Conservation (phyloP, 768 basidiomycete genomes). For the Cystofilobasidium bisporidii region DNA sequence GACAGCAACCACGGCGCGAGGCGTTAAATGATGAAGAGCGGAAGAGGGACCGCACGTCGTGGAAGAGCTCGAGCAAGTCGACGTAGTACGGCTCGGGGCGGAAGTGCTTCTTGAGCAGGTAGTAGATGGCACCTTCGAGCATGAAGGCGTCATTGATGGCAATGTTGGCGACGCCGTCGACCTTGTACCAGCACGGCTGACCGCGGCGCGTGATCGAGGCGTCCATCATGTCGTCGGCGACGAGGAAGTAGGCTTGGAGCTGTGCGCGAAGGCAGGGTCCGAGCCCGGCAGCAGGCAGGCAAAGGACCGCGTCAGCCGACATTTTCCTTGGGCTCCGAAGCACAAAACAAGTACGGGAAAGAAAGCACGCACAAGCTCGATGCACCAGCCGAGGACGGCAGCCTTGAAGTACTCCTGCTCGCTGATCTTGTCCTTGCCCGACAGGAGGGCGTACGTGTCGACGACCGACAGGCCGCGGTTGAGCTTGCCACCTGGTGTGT, state of each 20-base stretch:
- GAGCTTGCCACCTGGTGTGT: slow-evolving; percentile 92
- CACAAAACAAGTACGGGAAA: background rate
- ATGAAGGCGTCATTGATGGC: slow-evolving; percentile 96
- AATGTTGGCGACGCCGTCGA: slow-evolving; percentile 59
- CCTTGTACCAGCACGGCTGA: slow-evolving; percentile 88
- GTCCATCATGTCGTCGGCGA: slow-evolving; percentile 98
- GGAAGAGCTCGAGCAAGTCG: slow-evolving; percentile 82
- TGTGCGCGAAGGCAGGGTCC: slow-evolving; percentile 38
- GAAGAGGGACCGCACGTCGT: slow-evolving; percentile 50
- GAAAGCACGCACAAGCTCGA: slow-evolving; percentile 71
- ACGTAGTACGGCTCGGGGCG: slow-evolving; percentile 68
- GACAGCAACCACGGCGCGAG: no score
- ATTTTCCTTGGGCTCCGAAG: no score
- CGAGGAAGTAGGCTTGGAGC: slow-evolving; percentile 97
- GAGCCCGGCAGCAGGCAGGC: no score
- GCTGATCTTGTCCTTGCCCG: slow-evolving; percentile 43
- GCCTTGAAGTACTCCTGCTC: slow-evolving; percentile 83
- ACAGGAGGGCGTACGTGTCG: slow-evolving; percentile 79
- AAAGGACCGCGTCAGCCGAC: no score
- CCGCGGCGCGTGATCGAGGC: slow-evolving; percentile 80
- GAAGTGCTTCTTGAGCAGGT: slow-evolving; percentile 79
- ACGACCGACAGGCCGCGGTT: slow-evolving; percentile 95
- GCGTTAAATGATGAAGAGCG: no score
- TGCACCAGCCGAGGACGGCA: slow-evolving; percentile 85
- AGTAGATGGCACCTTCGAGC: slow-evolving; percentile 89